Base-by-base conservation (phyloP, 2,329 filamentous ascomycete genomes). In the Drechmeria coniospora region DNA sequence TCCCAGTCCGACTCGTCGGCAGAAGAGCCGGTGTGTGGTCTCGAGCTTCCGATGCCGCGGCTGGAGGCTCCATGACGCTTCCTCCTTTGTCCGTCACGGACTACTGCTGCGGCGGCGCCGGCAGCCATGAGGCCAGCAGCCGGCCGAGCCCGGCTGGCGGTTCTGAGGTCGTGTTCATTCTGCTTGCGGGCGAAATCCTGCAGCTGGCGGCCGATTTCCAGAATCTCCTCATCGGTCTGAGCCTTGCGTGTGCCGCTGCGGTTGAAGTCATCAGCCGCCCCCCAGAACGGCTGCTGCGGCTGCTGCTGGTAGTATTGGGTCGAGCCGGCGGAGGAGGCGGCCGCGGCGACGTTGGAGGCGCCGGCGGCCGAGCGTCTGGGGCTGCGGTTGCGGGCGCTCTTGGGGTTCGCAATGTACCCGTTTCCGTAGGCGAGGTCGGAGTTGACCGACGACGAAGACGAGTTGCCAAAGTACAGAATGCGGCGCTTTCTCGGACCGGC, bases 371-470 rank as follows among this genome's bases (percentile, higher is more conserved):
- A 21, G 20, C 20, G 26, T 34, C 37, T 41, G 28, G 37, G 36
- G 16, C 42, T 42, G 29, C 45, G 44, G 14, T 43, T 37, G 24
- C 38, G 45, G 21, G 43, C 44, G 28, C 41, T 43, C 35, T 46
- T 51, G 7, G 40, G 32, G 20, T 53, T 50, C 34, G 60, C 61
- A 25, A 68, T 55, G 36, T 65, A 75, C 11, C 71, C 74, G 30
- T 55, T 61, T 8, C 75, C 74, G 44, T 79, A 80, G 8, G 74
- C 74, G 34, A 80, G 53, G 43, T 81, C 76, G 13, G 66, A 69
- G 47, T 78, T 72, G 30, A 78, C 59, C 1, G 73, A 77, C 1
- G 73, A 78, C 2, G 70, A 75, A 2, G 74, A 79, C 2, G 68
- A 74, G 40, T 74, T 77, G 30, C 47, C 59, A 39, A 72, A 64